phyloP scores from a whole-genome alignment of 2,329 filamentous ascomycete genomes.

The Aspergillus japonicus region DNA sequence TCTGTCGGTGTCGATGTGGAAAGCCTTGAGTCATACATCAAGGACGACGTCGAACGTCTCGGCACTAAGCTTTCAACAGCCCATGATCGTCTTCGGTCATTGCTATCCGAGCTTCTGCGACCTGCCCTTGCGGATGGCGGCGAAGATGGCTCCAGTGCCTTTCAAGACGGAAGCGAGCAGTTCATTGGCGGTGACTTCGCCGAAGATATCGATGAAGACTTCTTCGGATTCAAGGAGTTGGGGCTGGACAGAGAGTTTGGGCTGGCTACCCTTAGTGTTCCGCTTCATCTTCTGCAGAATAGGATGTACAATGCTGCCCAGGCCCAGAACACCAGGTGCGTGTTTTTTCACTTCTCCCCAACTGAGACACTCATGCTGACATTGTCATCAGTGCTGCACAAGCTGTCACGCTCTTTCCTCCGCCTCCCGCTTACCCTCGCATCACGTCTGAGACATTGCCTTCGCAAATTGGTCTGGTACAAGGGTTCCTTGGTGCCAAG shows the following conservation, averaged over 20 bases:
- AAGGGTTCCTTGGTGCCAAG: slow-evolving; percentile 88
- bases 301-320: slow-evolving; percentile 84
- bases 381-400: slow-evolving; percentile 30
- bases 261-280: slow-evolving; percentile 81
- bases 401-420: slow-evolving; percentile 60
- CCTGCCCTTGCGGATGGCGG: slow-evolving; percentile 80
- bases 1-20: slow-evolving; percentile 83
- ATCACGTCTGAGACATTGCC: slow-evolving; percentile 76
- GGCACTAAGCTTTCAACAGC: slow-evolving; percentile 75
- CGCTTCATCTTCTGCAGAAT: slow-evolving; percentile 88
- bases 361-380: slow-evolving; percentile 13
- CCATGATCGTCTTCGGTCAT: slow-evolving; percentile 91
- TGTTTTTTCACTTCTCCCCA: slow-evolving; percentile 9
- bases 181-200: slow-evolving; percentile 97
- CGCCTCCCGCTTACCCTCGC: slow-evolving; percentile 69
- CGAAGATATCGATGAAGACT: slow-evolving; percentile 96
- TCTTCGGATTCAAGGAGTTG: slow-evolving; percentile 96
- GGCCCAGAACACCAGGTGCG: slow-evolving; percentile 65
- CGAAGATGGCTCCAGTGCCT: slow-evolving; percentile 81
- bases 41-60: slow-evolving; percentile 88
- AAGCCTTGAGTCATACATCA: slow-evolving; percentile 78
- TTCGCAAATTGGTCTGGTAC: slow-evolving; percentile 80
- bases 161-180: slow-evolving; percentile 95
- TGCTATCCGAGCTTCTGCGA: slow-evolving; percentile 88
- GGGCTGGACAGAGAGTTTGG: slow-evolving; percentile 91